These are phyloP conservation scores for Actinomortierella wolfii DNA, from an alignment of 371 early-diverging fungal species.

Conservation along the genomic window DNA sequence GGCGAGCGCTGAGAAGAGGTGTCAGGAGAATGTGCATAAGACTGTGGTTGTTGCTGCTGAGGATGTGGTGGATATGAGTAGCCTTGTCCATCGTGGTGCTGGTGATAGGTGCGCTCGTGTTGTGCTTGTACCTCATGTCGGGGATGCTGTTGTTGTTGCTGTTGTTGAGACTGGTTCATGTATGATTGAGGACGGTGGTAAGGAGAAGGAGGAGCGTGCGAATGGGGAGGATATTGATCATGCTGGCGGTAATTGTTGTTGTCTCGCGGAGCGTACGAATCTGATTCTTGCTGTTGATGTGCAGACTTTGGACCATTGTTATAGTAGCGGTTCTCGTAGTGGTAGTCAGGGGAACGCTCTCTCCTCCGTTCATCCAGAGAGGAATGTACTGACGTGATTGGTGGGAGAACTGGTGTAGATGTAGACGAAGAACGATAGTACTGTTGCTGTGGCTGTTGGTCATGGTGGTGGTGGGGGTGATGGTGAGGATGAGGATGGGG, in stretches of 20 bases:
- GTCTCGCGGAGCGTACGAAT: background rate
- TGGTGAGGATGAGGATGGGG: constrained; percentile 6
- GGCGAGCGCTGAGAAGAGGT: background rate
- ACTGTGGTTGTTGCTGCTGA: constrained; percentile 4
- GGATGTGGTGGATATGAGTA: background rate
- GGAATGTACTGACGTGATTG: too few species aligned
- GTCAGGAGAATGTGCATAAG: background rate
- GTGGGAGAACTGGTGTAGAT: background rate
- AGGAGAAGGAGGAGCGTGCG: background rate
- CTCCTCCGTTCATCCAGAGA: too few species aligned
- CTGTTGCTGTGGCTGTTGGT: constrained; percentile 1
- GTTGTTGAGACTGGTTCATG: background rate
- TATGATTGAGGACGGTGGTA: background rate
- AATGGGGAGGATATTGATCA: background rate
- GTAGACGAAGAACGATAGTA: background rate
- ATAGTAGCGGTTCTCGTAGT: background rate
- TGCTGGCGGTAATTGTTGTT: background rate
- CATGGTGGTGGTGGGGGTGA: constrained; percentile 1
- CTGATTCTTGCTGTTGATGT: background rate
- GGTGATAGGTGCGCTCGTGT: too few species aligned
- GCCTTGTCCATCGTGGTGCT: too few species aligned
- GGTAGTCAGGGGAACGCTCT: too few species aligned
- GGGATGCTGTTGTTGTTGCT: too few species aligned
- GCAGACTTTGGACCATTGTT: background rate
- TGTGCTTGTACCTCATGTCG: too few species aligned